phyloP scores from a whole-genome alignment of 2,329 filamentous ascomycete species.

The Alternaria brassicicola region DNA sequence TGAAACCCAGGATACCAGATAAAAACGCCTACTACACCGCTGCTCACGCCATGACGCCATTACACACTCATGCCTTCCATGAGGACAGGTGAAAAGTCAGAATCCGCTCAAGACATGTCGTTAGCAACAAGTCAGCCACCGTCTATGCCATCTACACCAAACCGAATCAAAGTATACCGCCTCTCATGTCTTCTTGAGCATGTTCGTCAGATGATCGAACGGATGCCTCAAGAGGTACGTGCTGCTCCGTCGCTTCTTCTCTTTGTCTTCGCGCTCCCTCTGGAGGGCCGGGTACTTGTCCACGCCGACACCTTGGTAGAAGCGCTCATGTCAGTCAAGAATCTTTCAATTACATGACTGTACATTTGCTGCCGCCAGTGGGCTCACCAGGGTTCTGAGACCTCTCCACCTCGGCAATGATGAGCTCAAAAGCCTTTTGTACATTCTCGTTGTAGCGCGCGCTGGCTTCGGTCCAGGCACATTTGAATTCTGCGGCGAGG shows the following conservation, averaged over 20 bases:
- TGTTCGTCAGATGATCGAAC: not conserved
- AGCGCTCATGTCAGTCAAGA: conserved; percentile 26
- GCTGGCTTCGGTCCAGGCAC: conserved; percentile 93
- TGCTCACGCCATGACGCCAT: conserved; percentile 29
- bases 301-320: conserved; percentile 12
- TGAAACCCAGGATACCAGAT: conserved; percentile 5
- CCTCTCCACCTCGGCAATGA: conserved; percentile 95
- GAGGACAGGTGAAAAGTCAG: not conserved
- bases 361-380: conserved; percentile 78
- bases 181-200: conserved; percentile 1
- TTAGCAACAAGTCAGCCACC: conserved; percentile 10
- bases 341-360: conserved; percentile 71
- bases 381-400: conserved; percentile 88
- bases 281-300: conserved; percentile 3
- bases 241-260: conserved; percentile 2
- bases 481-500: conserved; percentile 84
- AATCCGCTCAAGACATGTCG: conserved; percentile 1
- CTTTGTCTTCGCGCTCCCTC: conserved; percentile 1
- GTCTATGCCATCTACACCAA: conserved; percentile 31
- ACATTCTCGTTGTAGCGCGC: conserved; percentile 96
- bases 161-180: not conserved
- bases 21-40: conserved; percentile 33
- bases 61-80: conserved; percentile 29
- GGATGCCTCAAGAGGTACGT: conserved; percentile 2
- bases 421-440: conserved; percentile 85